Conservation (phyloP, 176 grass and related monocot species). For the Lolium multiflorum region DNA sequence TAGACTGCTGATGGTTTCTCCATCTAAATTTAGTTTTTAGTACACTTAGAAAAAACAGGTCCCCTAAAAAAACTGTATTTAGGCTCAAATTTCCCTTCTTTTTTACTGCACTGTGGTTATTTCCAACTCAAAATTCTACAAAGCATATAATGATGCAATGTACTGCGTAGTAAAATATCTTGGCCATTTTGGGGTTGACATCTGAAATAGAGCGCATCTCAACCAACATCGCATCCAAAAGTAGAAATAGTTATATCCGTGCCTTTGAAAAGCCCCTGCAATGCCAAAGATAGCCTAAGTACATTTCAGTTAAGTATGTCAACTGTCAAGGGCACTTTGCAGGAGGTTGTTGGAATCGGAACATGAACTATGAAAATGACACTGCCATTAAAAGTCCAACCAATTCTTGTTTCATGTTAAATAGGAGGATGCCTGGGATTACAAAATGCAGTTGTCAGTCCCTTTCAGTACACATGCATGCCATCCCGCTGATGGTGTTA, state of each 20-base stretch:
- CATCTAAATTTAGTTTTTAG: background rate
- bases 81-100: background rate
- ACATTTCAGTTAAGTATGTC: background rate
- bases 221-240: background rate
- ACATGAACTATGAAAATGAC: slow-evolving; percentile 4
- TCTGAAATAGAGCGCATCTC: background rate
- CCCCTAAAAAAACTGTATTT: too few species aligned
- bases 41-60: too few species aligned
- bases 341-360: background rate
- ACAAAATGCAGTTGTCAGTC: slow-evolving; percentile 25
- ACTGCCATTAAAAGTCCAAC: slow-evolving; percentile 49
- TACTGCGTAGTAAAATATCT: background rate
- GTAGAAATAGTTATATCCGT: background rate
- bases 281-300: background rate
- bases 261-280: background rate
- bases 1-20: slow-evolving; percentile 19
- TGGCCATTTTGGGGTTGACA: background rate
- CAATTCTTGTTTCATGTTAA: slow-evolving; percentile 32
- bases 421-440: slow-evolving; percentile 27
- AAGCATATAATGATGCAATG: background rate
- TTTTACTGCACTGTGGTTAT: background rate
- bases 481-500: background rate
- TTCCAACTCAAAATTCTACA: background rate
- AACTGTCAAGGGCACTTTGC: background rate
- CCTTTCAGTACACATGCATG: slow-evolving; percentile 5